Evolutionary conservation across 2,329 filamentous ascomycete species (phyloP).

Genomic region (Cladophialophora yegresii): DNA sequence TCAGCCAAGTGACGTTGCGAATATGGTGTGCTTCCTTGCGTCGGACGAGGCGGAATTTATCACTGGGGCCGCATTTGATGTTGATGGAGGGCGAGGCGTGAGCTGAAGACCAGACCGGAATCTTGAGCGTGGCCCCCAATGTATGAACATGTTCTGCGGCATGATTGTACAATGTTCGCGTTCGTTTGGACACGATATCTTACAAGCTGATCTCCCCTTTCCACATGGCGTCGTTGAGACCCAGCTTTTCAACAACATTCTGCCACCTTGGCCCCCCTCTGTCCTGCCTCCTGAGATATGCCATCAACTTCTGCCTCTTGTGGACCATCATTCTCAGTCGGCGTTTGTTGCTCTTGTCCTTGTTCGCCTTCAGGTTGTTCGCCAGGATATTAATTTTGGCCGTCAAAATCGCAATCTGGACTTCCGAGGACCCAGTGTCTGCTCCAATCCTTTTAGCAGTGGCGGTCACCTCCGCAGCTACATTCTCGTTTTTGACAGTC

Average conservation of each 20-base stretch:
- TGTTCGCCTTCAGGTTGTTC: slow-evolving; percentile 65
- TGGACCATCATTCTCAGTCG: slow-evolving; percentile 85
- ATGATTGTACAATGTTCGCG: slow-evolving; percentile 24
- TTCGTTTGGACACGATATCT: slow-evolving; percentile 33
- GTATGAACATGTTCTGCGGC: neutral
- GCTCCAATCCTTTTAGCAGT: slow-evolving; percentile 69
- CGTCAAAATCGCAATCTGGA: slow-evolving; percentile 95
- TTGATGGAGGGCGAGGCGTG: slow-evolving; percentile 36
- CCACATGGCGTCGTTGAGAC: slow-evolving; percentile 84
- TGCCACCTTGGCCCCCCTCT: slow-evolving; percentile 88
- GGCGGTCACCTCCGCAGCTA: slow-evolving; percentile 14
- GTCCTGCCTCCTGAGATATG: slow-evolving; percentile 86
- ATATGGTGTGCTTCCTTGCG: slow-evolving; percentile 37
- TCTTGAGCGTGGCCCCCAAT: neutral
- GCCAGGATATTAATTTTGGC: slow-evolving; percentile 85
- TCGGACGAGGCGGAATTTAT: slow-evolving; percentile 34
- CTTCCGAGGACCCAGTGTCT: slow-evolving; percentile 92
- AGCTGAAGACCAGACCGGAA: slow-evolving; percentile 20
- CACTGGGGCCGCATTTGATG: slow-evolving; percentile 37
- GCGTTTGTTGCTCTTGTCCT: slow-evolving; percentile 92
- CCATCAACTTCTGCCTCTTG: slow-evolving; percentile 81
- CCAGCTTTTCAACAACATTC: slow-evolving; percentile 78
- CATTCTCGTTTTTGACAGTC: neutral
- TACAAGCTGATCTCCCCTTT: slow-evolving; percentile 82
- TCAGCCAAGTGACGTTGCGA: slow-evolving; percentile 37